Conservation (phyloP, 768 basidiomycete genomes). For the Rhizopogon vesiculosus region DNA sequence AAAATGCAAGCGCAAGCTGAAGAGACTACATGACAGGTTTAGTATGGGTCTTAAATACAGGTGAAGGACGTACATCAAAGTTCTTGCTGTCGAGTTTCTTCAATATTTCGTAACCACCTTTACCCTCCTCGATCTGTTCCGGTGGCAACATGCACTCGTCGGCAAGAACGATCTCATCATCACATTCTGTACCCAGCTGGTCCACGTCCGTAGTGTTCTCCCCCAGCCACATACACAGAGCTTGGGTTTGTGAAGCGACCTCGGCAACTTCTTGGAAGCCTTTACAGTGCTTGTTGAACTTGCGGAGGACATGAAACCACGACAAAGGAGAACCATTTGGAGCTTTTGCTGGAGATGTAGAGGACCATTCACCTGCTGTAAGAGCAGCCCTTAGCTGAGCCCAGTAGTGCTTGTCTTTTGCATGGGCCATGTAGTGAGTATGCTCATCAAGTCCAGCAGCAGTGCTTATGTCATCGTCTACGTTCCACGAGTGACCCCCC, state of each 20-base stretch:
- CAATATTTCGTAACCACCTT: slow-evolving; percentile 48
- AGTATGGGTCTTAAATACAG: background rate
- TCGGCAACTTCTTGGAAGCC: slow-evolving; percentile 59
- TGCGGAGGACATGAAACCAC: slow-evolving; percentile 79
- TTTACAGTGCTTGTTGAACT: slow-evolving; percentile 80
- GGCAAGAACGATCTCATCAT: slow-evolving; percentile 28
- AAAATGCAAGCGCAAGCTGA: slow-evolving; percentile 68
- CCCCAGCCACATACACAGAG: slow-evolving; percentile 52
- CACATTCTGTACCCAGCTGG: slow-evolving; percentile 45
- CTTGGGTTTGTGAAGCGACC: slow-evolving; percentile 64
- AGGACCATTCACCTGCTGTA: slow-evolving; percentile 71
- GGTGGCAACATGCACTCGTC: slow-evolving; percentile 54
- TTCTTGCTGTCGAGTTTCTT: slow-evolving; percentile 44
- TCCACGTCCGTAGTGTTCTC: slow-evolving; percentile 50
- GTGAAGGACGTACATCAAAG: slow-evolving; percentile 49
- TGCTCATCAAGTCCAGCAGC: background rate
- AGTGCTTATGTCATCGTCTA: too few relatives aligned
- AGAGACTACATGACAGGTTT: slow-evolving; percentile 44
- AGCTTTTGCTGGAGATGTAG: slow-evolving; percentile 54
- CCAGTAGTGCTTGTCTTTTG: slow-evolving; percentile 78
- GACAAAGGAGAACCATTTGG: slow-evolving; percentile 48
- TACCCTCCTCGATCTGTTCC: slow-evolving; percentile 56
- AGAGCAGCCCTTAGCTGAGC: slow-evolving; percentile 65
- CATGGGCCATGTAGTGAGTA: slow-evolving; percentile 31
- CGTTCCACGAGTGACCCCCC: background rate